These are phyloP conservation scores for Pythium oligandrum DNA, from an alignment of 352 stramenopile genomes.

Conservation along the genomic window DNA sequence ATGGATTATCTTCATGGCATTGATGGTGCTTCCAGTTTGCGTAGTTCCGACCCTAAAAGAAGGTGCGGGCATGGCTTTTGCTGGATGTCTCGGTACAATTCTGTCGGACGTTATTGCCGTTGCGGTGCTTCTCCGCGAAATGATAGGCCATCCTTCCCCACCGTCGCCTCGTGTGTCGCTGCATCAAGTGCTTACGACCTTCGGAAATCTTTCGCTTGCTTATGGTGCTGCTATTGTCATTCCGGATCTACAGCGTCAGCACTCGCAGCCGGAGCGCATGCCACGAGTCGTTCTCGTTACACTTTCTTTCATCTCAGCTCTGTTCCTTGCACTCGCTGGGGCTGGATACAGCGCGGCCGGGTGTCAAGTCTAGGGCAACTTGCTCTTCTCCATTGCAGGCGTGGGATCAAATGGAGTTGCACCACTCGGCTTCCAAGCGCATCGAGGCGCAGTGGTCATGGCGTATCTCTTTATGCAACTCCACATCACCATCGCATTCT, in stretches of 20 bases:
- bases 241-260: conserved; percentile 27
- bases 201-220: conserved; percentile 33
- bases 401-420: not conserved
- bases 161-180: conserved; percentile 20
- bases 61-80: conserved; percentile 21
- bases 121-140: conserved; percentile 20
- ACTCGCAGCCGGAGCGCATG: conserved; percentile 29
- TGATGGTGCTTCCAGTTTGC: conserved; percentile 23
- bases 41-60: conserved; percentile 32
- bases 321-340: conserved; percentile 24
- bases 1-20: conserved; percentile 33
- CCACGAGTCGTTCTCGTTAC: conserved; percentile 28
- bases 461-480: conserved; percentile 41
- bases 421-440: conserved; percentile 19
- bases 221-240: conserved; percentile 40
- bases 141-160: conserved; percentile 9
- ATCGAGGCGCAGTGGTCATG: conserved; percentile 20
- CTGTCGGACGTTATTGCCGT: conserved; percentile 26
- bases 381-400: conserved; percentile 29
- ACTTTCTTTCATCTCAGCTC: conserved; percentile 23
- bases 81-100: conserved; percentile 29
- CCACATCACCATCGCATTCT: conserved; percentile 37
- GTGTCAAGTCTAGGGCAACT: conserved; percentile 34
- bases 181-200: conserved; percentile 23
- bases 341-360: conserved; percentile 23